Evolutionary conservation across 768 basidiomycete genomes (phyloP).

Genomic region (Kwoniella europaea): DNA sequence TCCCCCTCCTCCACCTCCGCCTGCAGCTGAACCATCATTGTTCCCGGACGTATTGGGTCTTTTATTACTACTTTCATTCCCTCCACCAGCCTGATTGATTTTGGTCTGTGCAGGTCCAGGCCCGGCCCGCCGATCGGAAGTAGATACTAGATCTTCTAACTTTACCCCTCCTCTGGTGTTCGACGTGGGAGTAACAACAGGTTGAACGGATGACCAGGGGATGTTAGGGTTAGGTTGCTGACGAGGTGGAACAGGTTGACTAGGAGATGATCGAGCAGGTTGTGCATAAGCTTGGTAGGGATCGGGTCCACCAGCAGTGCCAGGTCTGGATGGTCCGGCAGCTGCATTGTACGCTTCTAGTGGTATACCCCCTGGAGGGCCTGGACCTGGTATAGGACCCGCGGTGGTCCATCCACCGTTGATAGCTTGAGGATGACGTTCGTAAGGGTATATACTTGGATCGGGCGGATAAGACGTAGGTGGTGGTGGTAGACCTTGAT

Average conservation of each 20-base stretch:
- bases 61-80: not conserved
- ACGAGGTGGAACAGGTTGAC: constrained; percentile 6
- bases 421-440: constrained; percentile 19
- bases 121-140: constrained; percentile 11
- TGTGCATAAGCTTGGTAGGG: constrained; percentile 27
- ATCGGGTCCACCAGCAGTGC: constrained; percentile 2
- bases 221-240: constrained; percentile 2
- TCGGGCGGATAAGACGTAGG: constrained; percentile 14
- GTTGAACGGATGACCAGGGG: constrained; percentile 34
- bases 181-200: constrained; percentile 7
- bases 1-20: constrained; percentile 8
- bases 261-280: constrained; percentile 26
- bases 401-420: constrained; percentile 8
- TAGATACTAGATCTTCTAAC: constrained; percentile 34
- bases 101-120: not conserved
- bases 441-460: constrained; percentile 20
- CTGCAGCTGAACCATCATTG: constrained; percentile 16
- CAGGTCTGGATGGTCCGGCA: constrained; percentile 24
- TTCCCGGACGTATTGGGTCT: constrained; percentile 1
- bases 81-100: not conserved
- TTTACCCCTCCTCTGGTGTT: constrained; percentile 24
- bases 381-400: constrained; percentile 4
- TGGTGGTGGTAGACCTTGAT: constrained; percentile 13
- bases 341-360: constrained; percentile 20
- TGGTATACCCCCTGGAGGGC: not conserved